Percentiles rank a stretch among this genome's conserved stretches.
These are phyloP conservation scores for Podospora comata DNA, from an alignment of 495 filamentous ascomycete genomes.

Conservation along the genomic window DNA sequence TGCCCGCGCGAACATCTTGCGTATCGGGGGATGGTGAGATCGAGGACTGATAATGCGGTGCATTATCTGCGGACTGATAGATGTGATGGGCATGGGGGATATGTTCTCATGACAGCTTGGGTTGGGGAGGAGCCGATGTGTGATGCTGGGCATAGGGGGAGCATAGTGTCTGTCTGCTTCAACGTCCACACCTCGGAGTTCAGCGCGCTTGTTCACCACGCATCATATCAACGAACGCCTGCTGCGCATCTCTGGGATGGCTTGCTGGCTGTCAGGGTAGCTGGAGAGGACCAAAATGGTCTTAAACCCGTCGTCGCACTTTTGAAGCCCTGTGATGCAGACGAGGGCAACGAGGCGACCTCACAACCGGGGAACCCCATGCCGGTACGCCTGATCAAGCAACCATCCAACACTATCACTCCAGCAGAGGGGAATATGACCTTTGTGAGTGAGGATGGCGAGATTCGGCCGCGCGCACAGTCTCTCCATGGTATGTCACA, in stretches of 20 bases:
- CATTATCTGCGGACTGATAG: constrained; percentile 15
- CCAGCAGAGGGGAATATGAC: background rate
- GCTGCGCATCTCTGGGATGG: constrained; percentile 16
- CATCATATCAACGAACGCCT: constrained; percentile 5
- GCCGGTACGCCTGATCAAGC: background rate
- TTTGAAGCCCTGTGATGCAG: background rate
- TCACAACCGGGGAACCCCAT: background rate
- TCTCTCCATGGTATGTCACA: background rate
- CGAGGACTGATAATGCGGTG: background rate
- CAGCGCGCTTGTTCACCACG: constrained; percentile 14
- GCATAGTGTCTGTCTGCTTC: constrained; percentile 15
- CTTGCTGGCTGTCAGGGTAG: constrained; percentile 8
- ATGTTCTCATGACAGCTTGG: constrained; percentile 16
- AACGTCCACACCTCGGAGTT: constrained; percentile 17
- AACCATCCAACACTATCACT: background rate
- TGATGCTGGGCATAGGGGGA: background rate
- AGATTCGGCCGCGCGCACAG: background rate
- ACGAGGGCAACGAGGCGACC: background rate
- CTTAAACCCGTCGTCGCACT: background rate
- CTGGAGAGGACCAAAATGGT: background rate
- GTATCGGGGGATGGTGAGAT: background rate
- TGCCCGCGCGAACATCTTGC: background rate
- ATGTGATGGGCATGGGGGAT: constrained; percentile 15
- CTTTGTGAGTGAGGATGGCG: background rate
- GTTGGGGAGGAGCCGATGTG: background rate